phyloP scores from a whole-genome alignment of 768 basidiomycete genomes.

The Suillus spraguei region DNA sequence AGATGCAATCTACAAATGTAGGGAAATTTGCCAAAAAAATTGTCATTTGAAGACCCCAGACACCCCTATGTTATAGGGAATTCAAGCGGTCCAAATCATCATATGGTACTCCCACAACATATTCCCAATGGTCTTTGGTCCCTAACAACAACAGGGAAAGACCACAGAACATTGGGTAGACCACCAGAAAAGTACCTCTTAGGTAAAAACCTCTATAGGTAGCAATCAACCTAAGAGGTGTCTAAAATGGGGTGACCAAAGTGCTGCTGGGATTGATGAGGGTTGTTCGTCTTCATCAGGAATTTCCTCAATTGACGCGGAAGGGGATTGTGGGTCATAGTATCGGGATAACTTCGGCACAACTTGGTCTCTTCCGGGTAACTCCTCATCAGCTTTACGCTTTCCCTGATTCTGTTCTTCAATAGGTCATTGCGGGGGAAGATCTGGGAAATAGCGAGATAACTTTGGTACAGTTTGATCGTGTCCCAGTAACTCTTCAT shows the following conservation, averaged over 20 bases:
- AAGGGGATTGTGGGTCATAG: too few species aligned
- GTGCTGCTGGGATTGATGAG: too few species aligned
- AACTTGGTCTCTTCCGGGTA: too few species aligned
- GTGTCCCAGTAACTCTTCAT: too few species aligned
- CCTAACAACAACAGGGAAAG: neutral
- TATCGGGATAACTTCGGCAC: too few species aligned
- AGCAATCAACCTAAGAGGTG: neutral
- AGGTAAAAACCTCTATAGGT: slow-evolving; percentile 5
- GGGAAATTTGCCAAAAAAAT: neutral
- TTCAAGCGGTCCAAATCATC: neutral
- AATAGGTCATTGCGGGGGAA: too few species aligned
- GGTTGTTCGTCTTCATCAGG: too few species aligned
- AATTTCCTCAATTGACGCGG: too few species aligned
- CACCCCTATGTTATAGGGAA: neutral
- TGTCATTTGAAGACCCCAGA: neutral
- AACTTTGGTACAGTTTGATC: too few species aligned
- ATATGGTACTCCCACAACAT: slow-evolving; percentile 1
- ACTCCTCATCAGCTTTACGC: too few species aligned
- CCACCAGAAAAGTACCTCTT: neutral
- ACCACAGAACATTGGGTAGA: neutral
- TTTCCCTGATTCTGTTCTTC: too few species aligned
- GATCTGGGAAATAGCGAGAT: too few species aligned
- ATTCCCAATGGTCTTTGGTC: slow-evolving; percentile 1
- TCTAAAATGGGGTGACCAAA: slow-evolving; percentile 2
- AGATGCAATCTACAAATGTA: neutral